Evolutionary conservation across 345 rosid species (phyloP), one percentile per base, ranked within the genome.

Genomic region (Trapa incisa): DNA sequence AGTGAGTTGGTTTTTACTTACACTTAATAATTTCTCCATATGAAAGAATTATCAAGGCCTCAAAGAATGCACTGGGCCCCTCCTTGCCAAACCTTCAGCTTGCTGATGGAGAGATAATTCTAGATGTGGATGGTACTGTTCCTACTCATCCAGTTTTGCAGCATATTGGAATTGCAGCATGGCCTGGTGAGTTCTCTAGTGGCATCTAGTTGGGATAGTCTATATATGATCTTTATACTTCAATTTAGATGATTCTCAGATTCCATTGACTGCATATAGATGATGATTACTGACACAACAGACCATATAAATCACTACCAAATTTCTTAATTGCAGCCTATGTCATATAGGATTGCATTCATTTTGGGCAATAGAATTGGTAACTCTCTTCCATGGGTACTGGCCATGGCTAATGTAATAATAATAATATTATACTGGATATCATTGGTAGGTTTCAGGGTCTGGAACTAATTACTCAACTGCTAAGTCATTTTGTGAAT

Each of bases 81-180:
- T 80, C 87, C 56, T 66, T 75, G 70, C 75, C 91, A 64, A 81
- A 73, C 79, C 85, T 87, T 79, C 82, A 82, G 75, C 94, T 90
- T 68, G 85, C 82, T 72, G 96, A 89, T 69, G 97, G 89, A 65
- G 98, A 93, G 83, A 80, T 88, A 60, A 73, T 88, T 70, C 85
- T 93, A 70, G 96, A 88, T 72, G 77, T 80, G 67, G 97, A 93
- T 79, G 98, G 98, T 74, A 79, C 84, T 42, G 82, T 88, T 75
- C 97, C 97, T 41, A 86, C 87, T 75, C 85, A 86, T 76, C 97
- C 97, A 15, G 93, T 90, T 78, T 82, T 93, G 67, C 93, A 93
- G 73, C 98, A 93, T 76, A 82, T 85, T 75, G 98, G 98, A 68
- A 87, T 93, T 71, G 79, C 92, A 74, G 97, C 92, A 43, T 90